phyloP scores from a whole-genome alignment of 1,139 yeast species.

The Maudiozyma humilis region DNA sequence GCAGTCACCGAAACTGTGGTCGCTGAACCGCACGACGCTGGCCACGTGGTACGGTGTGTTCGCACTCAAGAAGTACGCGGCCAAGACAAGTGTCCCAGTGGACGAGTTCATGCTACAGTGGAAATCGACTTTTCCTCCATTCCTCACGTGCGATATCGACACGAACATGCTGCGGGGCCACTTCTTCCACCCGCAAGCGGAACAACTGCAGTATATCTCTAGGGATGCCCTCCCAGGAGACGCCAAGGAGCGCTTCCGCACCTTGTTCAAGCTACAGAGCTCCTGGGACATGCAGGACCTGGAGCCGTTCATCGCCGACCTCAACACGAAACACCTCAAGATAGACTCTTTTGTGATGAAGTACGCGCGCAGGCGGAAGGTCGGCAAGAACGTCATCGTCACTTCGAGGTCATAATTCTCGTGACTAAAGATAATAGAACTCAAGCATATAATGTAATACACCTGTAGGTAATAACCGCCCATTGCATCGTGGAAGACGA shows the following conservation, averaged over 20 bases:
- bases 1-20: slow-evolving; percentile 22
- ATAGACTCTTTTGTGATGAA: slow-evolving; percentile 67
- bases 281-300: slow-evolving; percentile 71
- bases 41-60: slow-evolving; percentile 56
- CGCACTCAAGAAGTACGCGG: slow-evolving; percentile 38
- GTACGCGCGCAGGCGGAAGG: slow-evolving; percentile 58
- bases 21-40: slow-evolving; percentile 36
- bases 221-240: slow-evolving; percentile 42
- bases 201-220: slow-evolving; percentile 46
- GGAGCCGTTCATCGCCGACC: slow-evolving; percentile 54
- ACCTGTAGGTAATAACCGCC: background rate
- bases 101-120: slow-evolving; percentile 53
- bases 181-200: slow-evolving; percentile 41
- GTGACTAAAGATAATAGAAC: too few relatives aligned
- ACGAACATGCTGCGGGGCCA: slow-evolving; percentile 46
- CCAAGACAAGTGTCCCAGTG: slow-evolving; percentile 26
- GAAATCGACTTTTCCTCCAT: slow-evolving; percentile 60
- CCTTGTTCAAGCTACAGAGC: slow-evolving; percentile 50
- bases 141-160: slow-evolving; percentile 50
- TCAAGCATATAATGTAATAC: background rate
- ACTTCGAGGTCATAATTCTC: slow-evolving; percentile 7
- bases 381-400: slow-evolving; percentile 5
- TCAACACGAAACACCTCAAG: slow-evolving; percentile 50
- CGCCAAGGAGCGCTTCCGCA: slow-evolving; percentile 47
- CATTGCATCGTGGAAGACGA: background rate